Percentiles rank a stretch among this genome's conserved stretches.
Conservation (phyloP, 768 basidiomycete genomes). For the Nidularia sp. region DNA sequence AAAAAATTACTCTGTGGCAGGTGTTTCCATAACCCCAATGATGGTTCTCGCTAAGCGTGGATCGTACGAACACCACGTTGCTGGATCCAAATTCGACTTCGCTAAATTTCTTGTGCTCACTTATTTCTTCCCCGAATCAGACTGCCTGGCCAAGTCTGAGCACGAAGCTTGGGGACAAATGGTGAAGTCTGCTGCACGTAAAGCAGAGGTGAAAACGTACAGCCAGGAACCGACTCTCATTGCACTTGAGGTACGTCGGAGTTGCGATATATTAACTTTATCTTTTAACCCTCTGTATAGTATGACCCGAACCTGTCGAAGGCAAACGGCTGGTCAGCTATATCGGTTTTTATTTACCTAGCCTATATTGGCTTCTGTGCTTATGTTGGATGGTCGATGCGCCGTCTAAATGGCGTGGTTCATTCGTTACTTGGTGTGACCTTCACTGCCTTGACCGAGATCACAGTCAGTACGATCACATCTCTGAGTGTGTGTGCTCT, state of each 20-base stretch:
- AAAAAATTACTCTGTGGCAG: conserved; percentile 54
- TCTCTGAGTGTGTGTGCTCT: conserved; percentile 90
- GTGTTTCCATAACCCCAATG: conserved; percentile 60
- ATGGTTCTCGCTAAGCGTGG: conserved; percentile 79
- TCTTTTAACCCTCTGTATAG: conserved; percentile 24
- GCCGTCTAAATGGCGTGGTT: conserved; percentile 67
- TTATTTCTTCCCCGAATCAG: conserved; percentile 76
- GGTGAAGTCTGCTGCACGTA: conserved; percentile 34
- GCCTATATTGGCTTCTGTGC: conserved; percentile 74
- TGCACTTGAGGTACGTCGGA: conserved; percentile 36
- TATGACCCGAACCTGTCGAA: conserved; percentile 47
- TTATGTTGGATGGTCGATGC: conserved; percentile 74
- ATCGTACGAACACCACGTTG: conserved; percentile 43
- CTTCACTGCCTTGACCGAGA: conserved; percentile 90
- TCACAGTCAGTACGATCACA: conserved; percentile 89
- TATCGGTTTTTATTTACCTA: conserved; percentile 69
- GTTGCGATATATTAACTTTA: conserved; percentile 1
- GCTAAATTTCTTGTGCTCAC: conserved; percentile 75
- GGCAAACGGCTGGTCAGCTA: conserved; percentile 47
- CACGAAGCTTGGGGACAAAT: conserved; percentile 63
- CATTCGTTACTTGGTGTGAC: conserved; percentile 90
- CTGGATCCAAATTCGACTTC: conserved; percentile 49
- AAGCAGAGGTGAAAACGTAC: conserved; percentile 20
- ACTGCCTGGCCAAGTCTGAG: conserved; percentile 60
- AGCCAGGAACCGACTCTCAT: conserved; percentile 37